Conservation (phyloP, 2,329 filamentous ascomycete species). For the Claviceps sp. region DNA sequence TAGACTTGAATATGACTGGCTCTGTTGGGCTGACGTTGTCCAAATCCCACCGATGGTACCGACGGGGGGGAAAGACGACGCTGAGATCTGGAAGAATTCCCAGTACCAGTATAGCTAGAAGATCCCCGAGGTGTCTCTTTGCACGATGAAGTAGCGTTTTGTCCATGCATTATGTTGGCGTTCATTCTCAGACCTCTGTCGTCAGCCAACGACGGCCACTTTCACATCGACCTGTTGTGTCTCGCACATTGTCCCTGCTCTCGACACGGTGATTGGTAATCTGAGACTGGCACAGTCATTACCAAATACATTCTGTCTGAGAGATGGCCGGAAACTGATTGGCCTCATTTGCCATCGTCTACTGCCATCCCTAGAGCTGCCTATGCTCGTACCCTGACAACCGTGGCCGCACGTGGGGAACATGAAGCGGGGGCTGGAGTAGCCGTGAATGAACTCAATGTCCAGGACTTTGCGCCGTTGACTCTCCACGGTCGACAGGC, state of each 20-base stretch:
- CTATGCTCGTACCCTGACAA: slow-evolving; percentile 21
- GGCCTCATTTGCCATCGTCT: slow-evolving; percentile 32
- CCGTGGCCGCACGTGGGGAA: slow-evolving; percentile 35
- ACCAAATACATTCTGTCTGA: slow-evolving; percentile 32
- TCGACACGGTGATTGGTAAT: slow-evolving; percentile 51
- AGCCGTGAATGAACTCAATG: slow-evolving; percentile 62
- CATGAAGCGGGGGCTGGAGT: slow-evolving; percentile 27
- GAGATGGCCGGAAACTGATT: slow-evolving; percentile 47
- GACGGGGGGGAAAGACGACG: slow-evolving; percentile 12
- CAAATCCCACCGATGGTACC: slow-evolving; percentile 41
- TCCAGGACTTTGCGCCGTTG: slow-evolving; percentile 71
- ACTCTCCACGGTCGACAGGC: slow-evolving; percentile 53
- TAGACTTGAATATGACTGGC: slow-evolving; percentile 26
- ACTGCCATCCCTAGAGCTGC: slow-evolving; percentile 35
- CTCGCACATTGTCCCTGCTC: slow-evolving; percentile 39
- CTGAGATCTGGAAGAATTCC: slow-evolving; percentile 6
- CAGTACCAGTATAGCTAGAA: too few relatives aligned
- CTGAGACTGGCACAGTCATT: slow-evolving; percentile 40
- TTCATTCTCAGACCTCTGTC: too few relatives aligned
- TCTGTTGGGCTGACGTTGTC: slow-evolving; percentile 55
- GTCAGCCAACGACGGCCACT: too few relatives aligned
- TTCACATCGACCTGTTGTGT: slow-evolving; percentile 42
- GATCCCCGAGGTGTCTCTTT: too few relatives aligned
- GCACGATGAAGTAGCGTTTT: too few relatives aligned
- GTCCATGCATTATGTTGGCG: too few relatives aligned